phyloP scores from a whole-genome alignment of 108 stramenopile species.

The Fragilaria radians region DNA sequence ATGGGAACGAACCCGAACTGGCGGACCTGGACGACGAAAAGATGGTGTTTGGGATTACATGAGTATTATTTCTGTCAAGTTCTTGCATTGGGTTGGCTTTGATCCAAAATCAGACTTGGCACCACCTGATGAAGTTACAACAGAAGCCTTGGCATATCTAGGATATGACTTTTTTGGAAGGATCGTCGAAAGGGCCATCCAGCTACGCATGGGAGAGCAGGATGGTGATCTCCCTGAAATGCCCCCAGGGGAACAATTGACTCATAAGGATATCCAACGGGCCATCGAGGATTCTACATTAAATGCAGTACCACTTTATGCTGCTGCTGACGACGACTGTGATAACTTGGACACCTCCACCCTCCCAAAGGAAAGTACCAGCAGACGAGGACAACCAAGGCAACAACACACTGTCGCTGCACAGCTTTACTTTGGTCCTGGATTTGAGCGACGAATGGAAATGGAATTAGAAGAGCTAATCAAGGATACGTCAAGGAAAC shows the following conservation, averaged over 20 bases:
- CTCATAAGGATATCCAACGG: constrained; percentile 17
- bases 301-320: no score
- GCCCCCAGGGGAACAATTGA: background rate
- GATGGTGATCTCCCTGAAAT: background rate
- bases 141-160: constrained; percentile 71
- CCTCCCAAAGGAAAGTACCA: constrained; percentile 43
- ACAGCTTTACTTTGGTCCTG: constrained; percentile 83
- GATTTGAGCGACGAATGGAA: constrained; percentile 78
- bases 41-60: constrained; percentile 46
- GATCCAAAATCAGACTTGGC: constrained; percentile 43
- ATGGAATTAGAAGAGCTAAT: constrained; percentile 76
- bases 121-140: constrained; percentile 66
- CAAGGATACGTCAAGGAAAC: constrained; percentile 8
- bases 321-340: background rate
- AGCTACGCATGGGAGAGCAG: constrained; percentile 10
- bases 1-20: constrained; percentile 28
- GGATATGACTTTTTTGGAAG: constrained; percentile 75
- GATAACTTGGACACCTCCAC: constrained; percentile 34
- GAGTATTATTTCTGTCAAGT: constrained; percentile 40
- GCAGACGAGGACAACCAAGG: constrained; percentile 10
- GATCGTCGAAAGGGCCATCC: constrained; percentile 70
- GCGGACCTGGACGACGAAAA: constrained; percentile 24
- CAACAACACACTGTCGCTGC: constrained; percentile 32
- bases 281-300: constrained; percentile 52
- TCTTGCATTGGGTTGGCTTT: constrained; percentile 82